phyloP scores from a whole-genome alignment of 2,329 filamentous ascomycete species.

The Chlorencoelia australis region DNA sequence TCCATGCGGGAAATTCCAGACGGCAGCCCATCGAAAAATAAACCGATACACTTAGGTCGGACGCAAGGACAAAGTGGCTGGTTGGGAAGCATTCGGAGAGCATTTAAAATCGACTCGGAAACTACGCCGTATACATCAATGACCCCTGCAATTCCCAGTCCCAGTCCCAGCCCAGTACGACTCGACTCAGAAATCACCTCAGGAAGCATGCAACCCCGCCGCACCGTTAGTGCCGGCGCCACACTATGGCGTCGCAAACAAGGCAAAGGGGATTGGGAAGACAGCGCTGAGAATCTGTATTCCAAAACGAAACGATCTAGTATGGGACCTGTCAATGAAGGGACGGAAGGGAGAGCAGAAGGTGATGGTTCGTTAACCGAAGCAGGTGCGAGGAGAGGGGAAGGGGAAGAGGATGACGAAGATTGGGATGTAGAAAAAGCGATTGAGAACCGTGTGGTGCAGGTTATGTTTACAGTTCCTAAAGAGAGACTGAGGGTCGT shows the following conservation, averaged over 20 bases:
- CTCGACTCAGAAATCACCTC: slow-evolving; percentile 10
- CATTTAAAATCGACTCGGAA: slow-evolving; percentile 12
- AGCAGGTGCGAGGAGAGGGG: slow-evolving; percentile 2
- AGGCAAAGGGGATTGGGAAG: slow-evolving; percentile 42
- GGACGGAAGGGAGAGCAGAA: neutral
- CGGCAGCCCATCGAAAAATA: slow-evolving; percentile 47
- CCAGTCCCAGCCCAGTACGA: slow-evolving; percentile 19
- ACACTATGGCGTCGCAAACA: slow-evolving; percentile 38
- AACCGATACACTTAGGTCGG: slow-evolving; percentile 27
- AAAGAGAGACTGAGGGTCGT: slow-evolving; percentile 81
- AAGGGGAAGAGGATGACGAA: slow-evolving; percentile 26
- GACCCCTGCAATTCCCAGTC: slow-evolving; percentile 2
- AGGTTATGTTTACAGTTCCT: slow-evolving; percentile 90
- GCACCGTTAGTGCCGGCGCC: slow-evolving; percentile 38
- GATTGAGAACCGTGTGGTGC: slow-evolving; percentile 60
- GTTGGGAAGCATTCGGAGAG: slow-evolving; percentile 52
- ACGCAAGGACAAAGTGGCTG: slow-evolving; percentile 38
- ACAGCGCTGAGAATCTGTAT: slow-evolving; percentile 17
- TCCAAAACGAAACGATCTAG: slow-evolving; percentile 8
- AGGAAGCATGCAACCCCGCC: slow-evolving; percentile 26
- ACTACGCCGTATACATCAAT: too few species aligned
- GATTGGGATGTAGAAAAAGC: slow-evolving; percentile 73
- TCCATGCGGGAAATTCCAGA: neutral
- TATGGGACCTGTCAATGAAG: too few species aligned
- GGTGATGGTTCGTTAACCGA: too few species aligned